Evolutionary conservation across 2,329 filamentous ascomycete species (phyloP).

Genomic region (Coleophoma crateriformis): DNA sequence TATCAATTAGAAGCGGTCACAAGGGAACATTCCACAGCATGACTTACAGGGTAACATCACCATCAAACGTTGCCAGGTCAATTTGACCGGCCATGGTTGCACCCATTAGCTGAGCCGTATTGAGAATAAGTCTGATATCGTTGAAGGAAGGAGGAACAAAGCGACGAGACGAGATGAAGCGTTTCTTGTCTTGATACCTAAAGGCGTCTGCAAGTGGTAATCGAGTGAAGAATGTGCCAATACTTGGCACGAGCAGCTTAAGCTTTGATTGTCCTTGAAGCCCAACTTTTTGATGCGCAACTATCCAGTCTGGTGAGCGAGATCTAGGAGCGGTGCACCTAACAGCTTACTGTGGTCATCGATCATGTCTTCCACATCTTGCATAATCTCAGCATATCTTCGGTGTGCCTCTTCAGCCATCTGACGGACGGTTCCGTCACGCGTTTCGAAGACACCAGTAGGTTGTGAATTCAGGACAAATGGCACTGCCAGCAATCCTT

Average conservation of each 20-base stretch:
- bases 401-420: conserved; percentile 79
- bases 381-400: conserved; percentile 91
- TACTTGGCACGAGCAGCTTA: conserved; percentile 82
- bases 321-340: not conserved
- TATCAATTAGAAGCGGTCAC: conserved; percentile 47
- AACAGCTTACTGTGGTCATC: conserved; percentile 70
- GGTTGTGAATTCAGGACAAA: conserved; percentile 97
- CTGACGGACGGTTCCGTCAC: conserved; percentile 56
- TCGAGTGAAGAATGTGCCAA: conserved; percentile 90
- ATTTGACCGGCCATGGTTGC: conserved; percentile 70
- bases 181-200: conserved; percentile 77
- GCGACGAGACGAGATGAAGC: conserved; percentile 82
- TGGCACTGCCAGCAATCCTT: conserved; percentile 86
- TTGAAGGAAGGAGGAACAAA: conserved; percentile 98
- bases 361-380: conserved; percentile 86
- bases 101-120: conserved; percentile 91
- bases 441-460: conserved; percentile 73
- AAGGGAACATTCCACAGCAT: conserved; percentile 56
- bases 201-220: conserved; percentile 86
- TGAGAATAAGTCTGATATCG: conserved; percentile 86
- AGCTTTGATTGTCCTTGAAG: conserved; percentile 77
- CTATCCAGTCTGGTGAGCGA: conserved; percentile 34
- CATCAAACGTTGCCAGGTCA: conserved; percentile 90
- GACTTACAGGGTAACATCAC: conserved; percentile 80
- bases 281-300: conserved; percentile 62